Percentiles rank a stretch among this genome's conserved stretches.
phyloP scores from a whole-genome alignment of 75 land plant genomes.

The Larix kaempferi region DNA sequence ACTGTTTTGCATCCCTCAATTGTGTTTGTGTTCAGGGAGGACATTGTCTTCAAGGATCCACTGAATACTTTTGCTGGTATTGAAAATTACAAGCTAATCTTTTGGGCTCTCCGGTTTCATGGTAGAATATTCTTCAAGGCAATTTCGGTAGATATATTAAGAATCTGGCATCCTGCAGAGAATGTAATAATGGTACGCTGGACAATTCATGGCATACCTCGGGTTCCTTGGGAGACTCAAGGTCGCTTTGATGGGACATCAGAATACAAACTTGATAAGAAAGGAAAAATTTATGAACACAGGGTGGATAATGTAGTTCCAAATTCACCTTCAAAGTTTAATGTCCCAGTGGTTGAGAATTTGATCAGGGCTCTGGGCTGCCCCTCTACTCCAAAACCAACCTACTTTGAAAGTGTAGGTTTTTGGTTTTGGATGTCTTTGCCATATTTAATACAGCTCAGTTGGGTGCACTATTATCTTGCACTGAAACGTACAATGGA shows the following conservation, averaged over 20 bases:
- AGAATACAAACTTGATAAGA: conserved; percentile 86
- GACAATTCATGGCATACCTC: conserved; percentile 73
- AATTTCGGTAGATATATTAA: conserved; percentile 71
- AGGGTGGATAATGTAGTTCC: conserved; percentile 73
- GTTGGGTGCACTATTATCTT: conserved; percentile 6
- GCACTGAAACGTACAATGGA: conserved; percentile 5
- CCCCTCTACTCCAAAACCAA: conserved; percentile 76
- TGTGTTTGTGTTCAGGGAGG: conserved; percentile 51
- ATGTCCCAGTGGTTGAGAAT: conserved; percentile 53
- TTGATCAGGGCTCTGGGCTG: conserved; percentile 57
- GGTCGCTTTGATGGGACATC: conserved; percentile 92
- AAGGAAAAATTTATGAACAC: conserved; percentile 90
- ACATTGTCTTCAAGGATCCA: conserved; percentile 87
- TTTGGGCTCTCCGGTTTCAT: conserved; percentile 74
- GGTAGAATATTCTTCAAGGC: conserved; percentile 85
- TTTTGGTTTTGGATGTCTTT: neutral
- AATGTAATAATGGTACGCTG: conserved; percentile 85
- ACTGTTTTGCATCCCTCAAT: neutral
- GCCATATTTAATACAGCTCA: conserved; percentile 2
- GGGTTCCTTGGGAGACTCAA: conserved; percentile 83
- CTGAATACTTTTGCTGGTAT: conserved; percentile 75
- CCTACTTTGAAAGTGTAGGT: conserved; percentile 48
- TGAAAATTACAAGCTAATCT: conserved; percentile 80
- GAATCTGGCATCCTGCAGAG: conserved; percentile 87
- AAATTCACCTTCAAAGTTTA: conserved; percentile 60